Conservation (phyloP, 2,329 filamentous ascomycete species). For the Trichophyton benhamiae region DNA sequence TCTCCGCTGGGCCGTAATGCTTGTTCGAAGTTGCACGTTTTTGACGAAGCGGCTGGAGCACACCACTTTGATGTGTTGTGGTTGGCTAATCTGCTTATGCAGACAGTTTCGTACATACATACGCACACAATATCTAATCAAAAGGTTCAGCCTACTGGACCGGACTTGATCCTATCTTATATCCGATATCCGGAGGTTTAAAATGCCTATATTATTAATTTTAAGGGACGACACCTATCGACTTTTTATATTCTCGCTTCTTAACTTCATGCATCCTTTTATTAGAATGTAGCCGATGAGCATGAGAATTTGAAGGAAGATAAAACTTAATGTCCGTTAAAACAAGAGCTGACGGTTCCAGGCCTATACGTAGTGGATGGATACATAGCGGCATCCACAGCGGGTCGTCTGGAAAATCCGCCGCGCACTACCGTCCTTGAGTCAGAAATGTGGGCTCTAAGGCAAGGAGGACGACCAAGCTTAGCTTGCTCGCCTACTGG, state of each 20-base stretch:
- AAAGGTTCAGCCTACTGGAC: not conserved
- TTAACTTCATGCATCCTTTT: not conserved
- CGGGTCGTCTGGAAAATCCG: not conserved
- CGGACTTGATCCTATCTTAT: not conserved
- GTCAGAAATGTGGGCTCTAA: not conserved
- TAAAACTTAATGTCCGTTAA: not conserved
- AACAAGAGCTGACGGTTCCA: not conserved
- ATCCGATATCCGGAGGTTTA: not conserved
- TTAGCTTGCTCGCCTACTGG: not conserved
- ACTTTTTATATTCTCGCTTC: not conserved
- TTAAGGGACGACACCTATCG: not conserved
- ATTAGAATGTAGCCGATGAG: not conserved
- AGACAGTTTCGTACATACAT: not conserved
- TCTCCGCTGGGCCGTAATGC: not conserved
- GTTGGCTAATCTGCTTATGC: not conserved
- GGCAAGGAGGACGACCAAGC: not conserved
- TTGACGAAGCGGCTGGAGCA: not conserved
- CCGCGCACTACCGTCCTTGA: not conserved
- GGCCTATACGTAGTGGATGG: not conserved
- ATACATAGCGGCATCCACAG: not conserved
- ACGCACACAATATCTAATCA: too few species aligned
- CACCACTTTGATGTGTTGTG: not conserved
- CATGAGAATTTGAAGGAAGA: not conserved
- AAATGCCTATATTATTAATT: not conserved
- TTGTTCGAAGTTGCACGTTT: not conserved